These are phyloP conservation scores for Micromonas pusilla DNA, from an alignment of 139 green algal species.

Conservation along the genomic window DNA sequence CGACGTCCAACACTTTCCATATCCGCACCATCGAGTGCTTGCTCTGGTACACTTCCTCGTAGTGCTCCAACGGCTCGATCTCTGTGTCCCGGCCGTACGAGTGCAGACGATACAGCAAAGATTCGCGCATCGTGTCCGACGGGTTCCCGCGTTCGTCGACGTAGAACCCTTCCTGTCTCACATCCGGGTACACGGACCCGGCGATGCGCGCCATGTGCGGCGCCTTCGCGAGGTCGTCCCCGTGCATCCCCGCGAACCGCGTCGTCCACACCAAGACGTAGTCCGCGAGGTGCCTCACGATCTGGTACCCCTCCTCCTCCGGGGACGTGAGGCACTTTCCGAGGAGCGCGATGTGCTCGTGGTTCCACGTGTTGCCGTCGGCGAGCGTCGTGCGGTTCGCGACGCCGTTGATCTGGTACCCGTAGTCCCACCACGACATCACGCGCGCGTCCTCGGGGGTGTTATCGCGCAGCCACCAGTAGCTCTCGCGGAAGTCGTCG, in stretches of 20 bases:
- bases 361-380: constrained; percentile 48
- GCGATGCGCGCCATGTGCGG: constrained; percentile 40
- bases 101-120: constrained; percentile 25
- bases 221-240: constrained; percentile 46
- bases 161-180: not conserved
- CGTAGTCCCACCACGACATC: constrained; percentile 51
- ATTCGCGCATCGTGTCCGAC: constrained; percentile 17
- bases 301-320: constrained; percentile 36
- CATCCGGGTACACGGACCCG: constrained; percentile 7
- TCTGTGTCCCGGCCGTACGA: constrained; percentile 6
- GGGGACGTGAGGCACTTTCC: constrained; percentile 34
- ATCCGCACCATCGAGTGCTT: constrained; percentile 32
- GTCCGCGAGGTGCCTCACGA: constrained; percentile 40
- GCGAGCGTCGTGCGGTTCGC: constrained; percentile 44
- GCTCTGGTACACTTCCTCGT: constrained; percentile 30
- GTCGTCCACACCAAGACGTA: constrained; percentile 41
- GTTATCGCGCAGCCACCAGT: constrained; percentile 43
- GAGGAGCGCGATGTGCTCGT: constrained; percentile 46
- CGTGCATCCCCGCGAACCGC: constrained; percentile 29
- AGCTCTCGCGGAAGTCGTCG: constrained; percentile 45
- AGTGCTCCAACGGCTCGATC: not conserved
- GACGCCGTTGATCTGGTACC: constrained; percentile 46
- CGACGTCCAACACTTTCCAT: constrained; percentile 29
- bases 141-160: constrained; percentile 10
- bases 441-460: constrained; percentile 38